Conservation (phyloP, 768 basidiomycete genomes). For the Lentinula lateritia region DNA sequence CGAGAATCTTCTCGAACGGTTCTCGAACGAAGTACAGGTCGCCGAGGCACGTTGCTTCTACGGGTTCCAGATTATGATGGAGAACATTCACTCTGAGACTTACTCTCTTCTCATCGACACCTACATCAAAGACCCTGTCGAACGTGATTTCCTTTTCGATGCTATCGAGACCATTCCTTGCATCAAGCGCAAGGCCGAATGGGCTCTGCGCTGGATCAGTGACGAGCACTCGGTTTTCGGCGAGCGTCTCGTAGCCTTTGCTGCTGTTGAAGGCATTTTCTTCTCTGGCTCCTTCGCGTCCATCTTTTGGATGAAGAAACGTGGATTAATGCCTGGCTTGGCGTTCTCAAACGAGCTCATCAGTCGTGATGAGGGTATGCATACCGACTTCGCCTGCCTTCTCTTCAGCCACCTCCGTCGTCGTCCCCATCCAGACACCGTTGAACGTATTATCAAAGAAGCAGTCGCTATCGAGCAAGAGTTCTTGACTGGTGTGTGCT, state of each 20-base stretch:
- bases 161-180: constrained; percentile 61
- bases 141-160: constrained; percentile 5
- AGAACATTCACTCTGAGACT: constrained; percentile 66
- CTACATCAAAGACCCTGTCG: constrained; percentile 6
- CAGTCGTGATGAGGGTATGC: constrained; percentile 71
- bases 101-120: constrained; percentile 8
- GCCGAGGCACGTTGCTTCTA: constrained; percentile 69
- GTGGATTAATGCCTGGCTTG: constrained; percentile 67
- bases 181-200: constrained; percentile 57
- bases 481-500: constrained; percentile 59
- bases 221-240: constrained; percentile 49
- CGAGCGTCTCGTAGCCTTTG: constrained; percentile 61
- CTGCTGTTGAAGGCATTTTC: constrained; percentile 67
- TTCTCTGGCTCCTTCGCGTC: constrained; percentile 62
- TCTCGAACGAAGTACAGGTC: constrained; percentile 57
- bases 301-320: constrained; percentile 71
- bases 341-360: constrained; percentile 75
- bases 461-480: constrained; percentile 66
- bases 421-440: constrained; percentile 60
- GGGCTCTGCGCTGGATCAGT: constrained; percentile 60
- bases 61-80: constrained; percentile 73
- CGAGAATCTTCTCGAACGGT: constrained; percentile 65
- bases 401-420: constrained; percentile 64
- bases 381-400: constrained; percentile 76
- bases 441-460: constrained; percentile 52